These are phyloP conservation scores for Solanum habrochaites DNA, from an alignment of 257 asterid genomes.

Conservation along the genomic window DNA sequence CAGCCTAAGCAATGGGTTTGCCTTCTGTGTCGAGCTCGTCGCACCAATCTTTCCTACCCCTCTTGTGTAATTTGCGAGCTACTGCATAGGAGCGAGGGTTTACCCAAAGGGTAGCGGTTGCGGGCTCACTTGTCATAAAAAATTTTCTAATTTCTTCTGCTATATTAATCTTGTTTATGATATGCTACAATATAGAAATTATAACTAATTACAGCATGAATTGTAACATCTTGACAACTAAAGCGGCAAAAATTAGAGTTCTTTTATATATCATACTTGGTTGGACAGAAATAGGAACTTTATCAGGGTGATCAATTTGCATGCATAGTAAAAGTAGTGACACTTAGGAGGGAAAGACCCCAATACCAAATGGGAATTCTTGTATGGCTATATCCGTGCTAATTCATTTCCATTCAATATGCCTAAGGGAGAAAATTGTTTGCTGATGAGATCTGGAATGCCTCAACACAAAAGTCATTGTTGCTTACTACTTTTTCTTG, in stretches of 20 bases:
- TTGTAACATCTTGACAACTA: not conserved
- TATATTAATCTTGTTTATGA: not conserved
- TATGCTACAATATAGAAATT: not conserved
- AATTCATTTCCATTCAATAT: not conserved
- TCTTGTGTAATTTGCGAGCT: no score
- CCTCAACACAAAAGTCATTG: not conserved
- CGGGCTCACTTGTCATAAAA: not conserved
- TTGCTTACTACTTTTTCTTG: not conserved
- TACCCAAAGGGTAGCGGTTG: no score
- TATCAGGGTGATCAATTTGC: not conserved
- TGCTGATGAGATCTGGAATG: not conserved
- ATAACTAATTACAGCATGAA: not conserved
- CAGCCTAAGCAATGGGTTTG: no score
- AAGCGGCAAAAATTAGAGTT: not conserved
- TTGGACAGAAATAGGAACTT: not conserved
- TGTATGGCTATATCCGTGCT: not conserved
- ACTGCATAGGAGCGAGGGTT: no score
- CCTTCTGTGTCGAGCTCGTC: no score
- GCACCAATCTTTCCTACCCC: no score
- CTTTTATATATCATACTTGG: not conserved
- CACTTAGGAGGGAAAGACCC: not conserved
- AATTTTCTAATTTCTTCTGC: not conserved
- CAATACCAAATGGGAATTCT: not conserved
- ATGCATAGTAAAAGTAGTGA: not conserved
- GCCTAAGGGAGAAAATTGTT: not conserved